Percentiles rank a stretch among this genome's conserved stretches.
Evolutionary conservation across 805 yeast genomes (phyloP).

Genomic region (Barnettozyma vustinii): DNA sequence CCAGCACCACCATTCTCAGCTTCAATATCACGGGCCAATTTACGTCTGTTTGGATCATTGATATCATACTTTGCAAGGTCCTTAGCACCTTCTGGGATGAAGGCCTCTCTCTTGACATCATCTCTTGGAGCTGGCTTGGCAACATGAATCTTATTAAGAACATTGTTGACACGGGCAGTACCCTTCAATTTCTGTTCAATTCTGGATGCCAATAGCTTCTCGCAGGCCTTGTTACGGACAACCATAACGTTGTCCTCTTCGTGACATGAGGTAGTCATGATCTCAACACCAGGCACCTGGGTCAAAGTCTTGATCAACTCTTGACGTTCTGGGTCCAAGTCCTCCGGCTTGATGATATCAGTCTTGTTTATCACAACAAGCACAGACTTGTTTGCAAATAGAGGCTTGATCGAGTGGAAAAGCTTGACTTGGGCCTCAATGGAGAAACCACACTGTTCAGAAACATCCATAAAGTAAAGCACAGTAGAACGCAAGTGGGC

Average conservation of each 20-base stretch:
- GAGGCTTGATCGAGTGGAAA: conserved; percentile 94
- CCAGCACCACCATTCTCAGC: conserved; percentile 98
- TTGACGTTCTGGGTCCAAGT: conserved; percentile 71
- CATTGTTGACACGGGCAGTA: conserved; percentile 80
- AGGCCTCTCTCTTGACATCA: conserved; percentile 71
- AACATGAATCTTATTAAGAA: conserved; percentile 92
- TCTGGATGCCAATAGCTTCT: conserved; percentile 89
- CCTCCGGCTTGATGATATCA: conserved; percentile 83
- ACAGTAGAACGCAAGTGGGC: conserved; percentile 97
- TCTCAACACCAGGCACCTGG: conserved; percentile 76
- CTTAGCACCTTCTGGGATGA: conserved; percentile 74
- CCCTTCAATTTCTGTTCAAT: conserved; percentile 96
- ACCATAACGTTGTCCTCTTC: conserved; percentile 93
- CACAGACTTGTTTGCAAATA: conserved; percentile 94
- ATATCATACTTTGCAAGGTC: conserved; percentile 61
- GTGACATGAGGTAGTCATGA: conserved; percentile 89
- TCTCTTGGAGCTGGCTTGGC: conserved; percentile 88
- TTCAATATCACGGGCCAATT: conserved; percentile 83
- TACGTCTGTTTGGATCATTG: conserved; percentile 77
- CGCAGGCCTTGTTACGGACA: conserved; percentile 96
- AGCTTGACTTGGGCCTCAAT: conserved; percentile 96
- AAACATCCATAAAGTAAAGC: conserved; percentile 94
- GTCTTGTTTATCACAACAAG: conserved; percentile 93
- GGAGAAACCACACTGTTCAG: conserved; percentile 98
- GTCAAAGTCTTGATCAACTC: conserved; percentile 61